A percentile compares a stretch with the other conserved stretches of the same genome.
phyloP scores from a whole-genome alignment of 2,329 filamentous ascomycete genomes.

The Talaromyces funiculosus region DNA sequence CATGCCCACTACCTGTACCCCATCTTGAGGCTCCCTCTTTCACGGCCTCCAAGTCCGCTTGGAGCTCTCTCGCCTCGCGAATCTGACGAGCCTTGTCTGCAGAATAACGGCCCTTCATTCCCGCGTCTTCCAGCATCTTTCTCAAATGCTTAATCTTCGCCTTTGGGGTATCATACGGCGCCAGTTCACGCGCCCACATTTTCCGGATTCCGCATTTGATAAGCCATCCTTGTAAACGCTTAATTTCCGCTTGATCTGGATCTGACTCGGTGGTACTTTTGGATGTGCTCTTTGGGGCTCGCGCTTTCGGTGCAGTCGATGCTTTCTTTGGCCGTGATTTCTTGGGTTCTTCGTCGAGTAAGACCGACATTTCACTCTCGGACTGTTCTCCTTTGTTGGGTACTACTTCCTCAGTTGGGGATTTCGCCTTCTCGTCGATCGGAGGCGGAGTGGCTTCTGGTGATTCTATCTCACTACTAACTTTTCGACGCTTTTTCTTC shows the following conservation, averaged over 20 bases:
- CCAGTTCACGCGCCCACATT: constrained; percentile 81
- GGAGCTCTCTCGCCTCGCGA: constrained; percentile 77
- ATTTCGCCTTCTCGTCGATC: constrained; percentile 13
- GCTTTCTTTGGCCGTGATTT: constrained; percentile 24
- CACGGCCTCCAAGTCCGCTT: constrained; percentile 77
- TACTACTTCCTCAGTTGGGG: constrained; percentile 24
- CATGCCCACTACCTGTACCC: constrained; percentile 53
- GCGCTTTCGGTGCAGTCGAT: constrained; percentile 23
- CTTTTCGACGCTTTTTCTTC: constrained; percentile 32
- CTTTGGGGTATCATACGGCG: constrained; percentile 64
- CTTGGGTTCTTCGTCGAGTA: constrained; percentile 72
- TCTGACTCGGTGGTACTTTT: constrained; percentile 46
- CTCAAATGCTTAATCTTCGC: constrained; percentile 80
- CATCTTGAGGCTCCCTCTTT: constrained; percentile 74
- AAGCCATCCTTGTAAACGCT: constrained; percentile 78
- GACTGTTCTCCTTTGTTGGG: constrained; percentile 45
- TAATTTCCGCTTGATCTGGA: constrained; percentile 73
- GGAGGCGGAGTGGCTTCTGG: constrained; percentile 17
- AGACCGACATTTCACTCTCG: constrained; percentile 63
- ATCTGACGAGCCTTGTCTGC: constrained; percentile 78
- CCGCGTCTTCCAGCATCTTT: constrained; percentile 69
- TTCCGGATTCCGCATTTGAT: constrained; percentile 89
- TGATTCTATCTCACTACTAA: constrained; percentile 23
- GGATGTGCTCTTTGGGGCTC: constrained; percentile 27
- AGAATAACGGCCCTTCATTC: constrained; percentile 86